phyloP scores from a whole-genome alignment of 352 stramenopile species.

The Pseudoperonospora humuli region DNA sequence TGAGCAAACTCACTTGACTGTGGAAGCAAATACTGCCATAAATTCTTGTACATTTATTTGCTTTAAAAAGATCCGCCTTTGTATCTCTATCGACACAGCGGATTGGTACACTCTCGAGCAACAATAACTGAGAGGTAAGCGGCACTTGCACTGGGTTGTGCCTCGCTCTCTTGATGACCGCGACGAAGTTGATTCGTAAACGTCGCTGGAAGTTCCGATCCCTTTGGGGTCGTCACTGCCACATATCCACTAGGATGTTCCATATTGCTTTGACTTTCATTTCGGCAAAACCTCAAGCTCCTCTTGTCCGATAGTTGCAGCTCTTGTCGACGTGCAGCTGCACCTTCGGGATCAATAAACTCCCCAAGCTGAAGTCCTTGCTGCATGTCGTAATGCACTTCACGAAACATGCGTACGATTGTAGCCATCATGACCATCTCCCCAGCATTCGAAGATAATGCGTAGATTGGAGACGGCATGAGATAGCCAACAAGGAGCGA shows the following conservation, averaged over 20 bases:
- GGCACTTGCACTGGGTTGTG: constrained; percentile 13
- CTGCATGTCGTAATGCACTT: constrained; percentile 80
- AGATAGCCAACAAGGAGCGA: constrained; percentile 64
- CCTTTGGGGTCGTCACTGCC: constrained; percentile 36
- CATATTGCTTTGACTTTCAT: constrained; percentile 20
- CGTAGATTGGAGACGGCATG: constrained; percentile 65
- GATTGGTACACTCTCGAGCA: constrained; percentile 48
- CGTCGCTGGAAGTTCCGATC: constrained; percentile 30
- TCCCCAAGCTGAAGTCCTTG: constrained; percentile 63
- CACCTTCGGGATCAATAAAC: constrained; percentile 54
- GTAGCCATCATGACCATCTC: constrained; percentile 73
- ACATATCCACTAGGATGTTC: constrained; percentile 27
- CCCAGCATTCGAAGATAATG: constrained; percentile 63
- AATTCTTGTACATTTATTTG: constrained; percentile 21
- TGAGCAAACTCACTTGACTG: no score
- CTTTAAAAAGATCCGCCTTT: constrained; percentile 13
- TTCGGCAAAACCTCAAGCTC: constrained; percentile 21
- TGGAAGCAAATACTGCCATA: no score
- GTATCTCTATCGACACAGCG: constrained; percentile 36
- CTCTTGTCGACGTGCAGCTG: constrained; percentile 10
- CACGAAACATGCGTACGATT: constrained; percentile 80
- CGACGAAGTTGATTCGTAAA: constrained; percentile 35
- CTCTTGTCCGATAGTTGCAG: constrained; percentile 15
- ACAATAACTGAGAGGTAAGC: constrained; percentile 55
- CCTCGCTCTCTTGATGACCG: constrained; percentile 10